These are phyloP conservation scores for Penicillium manginii DNA, from an alignment of 495 filamentous ascomycete species.

Conservation along the genomic window DNA sequence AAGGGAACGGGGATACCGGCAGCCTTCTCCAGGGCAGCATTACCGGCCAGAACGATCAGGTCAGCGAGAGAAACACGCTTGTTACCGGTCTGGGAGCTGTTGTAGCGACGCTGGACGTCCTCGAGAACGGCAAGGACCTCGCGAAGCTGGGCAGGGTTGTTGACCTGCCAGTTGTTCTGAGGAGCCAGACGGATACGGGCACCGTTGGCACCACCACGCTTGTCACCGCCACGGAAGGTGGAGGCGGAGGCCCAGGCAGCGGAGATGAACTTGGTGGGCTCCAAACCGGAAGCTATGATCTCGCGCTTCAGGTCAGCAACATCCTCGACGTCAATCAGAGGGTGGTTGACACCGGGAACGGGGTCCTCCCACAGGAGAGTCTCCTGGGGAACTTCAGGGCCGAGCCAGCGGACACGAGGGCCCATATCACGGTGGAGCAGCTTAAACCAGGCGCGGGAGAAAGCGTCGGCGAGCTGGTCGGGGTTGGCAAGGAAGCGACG, in stretches of 20 bases:
- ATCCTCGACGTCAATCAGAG: constrained; percentile 60
- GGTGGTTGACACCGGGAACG: constrained; percentile 57
- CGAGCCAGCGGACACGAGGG: constrained; percentile 66
- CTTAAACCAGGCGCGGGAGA: constrained; percentile 77
- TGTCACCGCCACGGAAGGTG: constrained; percentile 74
- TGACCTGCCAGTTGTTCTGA: constrained; percentile 68
- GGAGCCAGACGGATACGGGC: constrained; percentile 73
- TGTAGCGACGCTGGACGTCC: constrained; percentile 64
- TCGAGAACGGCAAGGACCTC: constrained; percentile 63
- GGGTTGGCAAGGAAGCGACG: constrained; percentile 67
- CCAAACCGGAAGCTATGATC: constrained; percentile 61
- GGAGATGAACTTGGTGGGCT: constrained; percentile 57
- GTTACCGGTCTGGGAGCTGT: constrained; percentile 47
- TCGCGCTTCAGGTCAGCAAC: constrained; percentile 64
- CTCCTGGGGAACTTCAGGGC: constrained; percentile 69
- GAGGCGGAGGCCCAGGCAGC: constrained; percentile 72
- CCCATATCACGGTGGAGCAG: constrained; percentile 75
- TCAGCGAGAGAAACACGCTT: constrained; percentile 76
- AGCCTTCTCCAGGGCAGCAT: constrained; percentile 48
- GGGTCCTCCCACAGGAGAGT: constrained; percentile 68
- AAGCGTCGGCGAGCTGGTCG: constrained; percentile 66
- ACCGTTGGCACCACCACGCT: constrained; percentile 76
- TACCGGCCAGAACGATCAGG: constrained; percentile 67
- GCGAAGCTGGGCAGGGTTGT: constrained; percentile 62
- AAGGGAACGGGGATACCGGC: constrained; percentile 46